Conservation (phyloP, 192 early-diverging fungal genomes). For the Podila verticillata region DNA sequence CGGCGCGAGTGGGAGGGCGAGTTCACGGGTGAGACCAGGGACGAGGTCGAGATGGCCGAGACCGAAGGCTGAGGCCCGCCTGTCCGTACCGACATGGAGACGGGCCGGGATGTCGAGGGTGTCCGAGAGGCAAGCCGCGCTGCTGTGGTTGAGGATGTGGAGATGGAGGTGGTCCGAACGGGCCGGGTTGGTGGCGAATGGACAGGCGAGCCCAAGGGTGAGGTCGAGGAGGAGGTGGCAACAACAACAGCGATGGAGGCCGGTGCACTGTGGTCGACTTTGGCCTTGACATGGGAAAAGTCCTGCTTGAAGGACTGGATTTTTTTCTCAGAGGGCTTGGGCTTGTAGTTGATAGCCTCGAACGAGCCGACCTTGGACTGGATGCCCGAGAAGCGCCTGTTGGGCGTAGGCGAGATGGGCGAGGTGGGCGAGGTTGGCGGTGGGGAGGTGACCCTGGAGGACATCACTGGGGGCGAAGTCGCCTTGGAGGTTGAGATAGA, state of each 20-base stretch:
- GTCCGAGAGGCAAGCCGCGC: neutral
- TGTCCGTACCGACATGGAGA: neutral
- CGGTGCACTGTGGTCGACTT: slow-evolving; percentile 34
- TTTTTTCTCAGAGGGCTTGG: slow-evolving; percentile 49
- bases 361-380: slow-evolving; percentile 56
- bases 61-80: neutral
- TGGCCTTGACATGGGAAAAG: slow-evolving; percentile 46
- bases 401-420: slow-evolving; percentile 4
- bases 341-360: slow-evolving; percentile 47
- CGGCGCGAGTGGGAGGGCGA: slow-evolving; percentile 18
- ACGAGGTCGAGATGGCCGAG: neutral
- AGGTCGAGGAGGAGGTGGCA: neutral
- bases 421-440: neutral
- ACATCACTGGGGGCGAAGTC: neutral
- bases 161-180: neutral
- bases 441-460: neutral
- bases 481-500: neutral
- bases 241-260: neutral
- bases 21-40: neutral
- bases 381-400: slow-evolving; percentile 32
- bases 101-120: neutral
- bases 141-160: neutral
- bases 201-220: neutral
- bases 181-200: neutral
- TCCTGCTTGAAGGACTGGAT: slow-evolving; percentile 47